Evolutionary conservation across 768 basidiomycete species (phyloP), one percentile per base, ranked within the genome.

Genomic region (Mycena albidolilacea): DNA sequence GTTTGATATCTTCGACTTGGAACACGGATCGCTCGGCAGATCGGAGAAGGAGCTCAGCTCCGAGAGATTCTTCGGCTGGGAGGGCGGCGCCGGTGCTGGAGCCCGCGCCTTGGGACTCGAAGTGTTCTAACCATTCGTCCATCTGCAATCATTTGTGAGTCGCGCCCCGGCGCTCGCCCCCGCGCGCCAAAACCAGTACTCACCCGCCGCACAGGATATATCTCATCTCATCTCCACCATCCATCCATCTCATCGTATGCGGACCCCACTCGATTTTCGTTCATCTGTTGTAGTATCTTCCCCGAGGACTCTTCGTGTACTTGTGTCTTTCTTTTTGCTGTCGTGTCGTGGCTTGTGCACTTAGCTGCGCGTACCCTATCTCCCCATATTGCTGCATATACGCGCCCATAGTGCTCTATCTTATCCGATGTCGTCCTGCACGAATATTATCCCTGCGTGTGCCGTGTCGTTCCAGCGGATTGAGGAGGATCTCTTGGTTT

Each of bases 1-100:
- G 72, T 64, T 71, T 69, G 65, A 75, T 48, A 70, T 70, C 43
- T 44, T 71, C 39, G 68, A 78, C 35, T 39, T 71, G 48, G 59
- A 23, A 6, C 71, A 72, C 30, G 58, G 88, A 78, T 82, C 79
- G 67, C 78, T 85, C 73, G 35, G 55, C 35, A 79, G 79, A 52
- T 76, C 83, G 21, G 81, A 85, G 54, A 80, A 81, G 64, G 87
- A 87, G 66, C 75, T 83, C 39, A 79, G 78, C 15, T 82, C 83
- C 14, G 93, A 95, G 80, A 84, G 92, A 60, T 96, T 96, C 81
- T 80, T 89, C 12, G 93, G 91, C 23, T 96, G 95, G 95, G 92
- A 93, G 74, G 95, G 95, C 9, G 88, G 88, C 15, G 82, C 84
- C 21, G 95, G 95, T 41, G 92, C 94, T 57, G 95, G 95, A n/a